These are phyloP conservation scores for Calonectria pseudoturangicola DNA, from an alignment of 2,329 filamentous ascomycete species.

Conservation along the genomic window DNA sequence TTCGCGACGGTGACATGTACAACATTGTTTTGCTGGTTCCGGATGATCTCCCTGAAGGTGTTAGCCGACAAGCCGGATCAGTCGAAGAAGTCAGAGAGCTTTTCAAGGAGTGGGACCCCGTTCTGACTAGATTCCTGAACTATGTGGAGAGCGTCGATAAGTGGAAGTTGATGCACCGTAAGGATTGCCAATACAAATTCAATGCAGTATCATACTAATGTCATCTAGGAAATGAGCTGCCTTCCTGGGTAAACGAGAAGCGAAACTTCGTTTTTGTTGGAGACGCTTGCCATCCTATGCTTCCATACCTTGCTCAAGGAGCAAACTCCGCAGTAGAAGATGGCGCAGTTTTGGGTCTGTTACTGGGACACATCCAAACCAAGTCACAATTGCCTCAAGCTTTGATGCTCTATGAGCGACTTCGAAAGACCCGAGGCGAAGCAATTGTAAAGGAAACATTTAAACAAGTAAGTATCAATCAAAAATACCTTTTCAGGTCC, in stretches of 20 bases:
- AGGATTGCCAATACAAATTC: slow-evolving; percentile 44
- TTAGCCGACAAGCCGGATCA: slow-evolving; percentile 71
- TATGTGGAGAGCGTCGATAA: slow-evolving; percentile 78
- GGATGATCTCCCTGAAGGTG: slow-evolving; percentile 74
- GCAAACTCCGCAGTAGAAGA: slow-evolving; percentile 82
- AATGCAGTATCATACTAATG: neutral
- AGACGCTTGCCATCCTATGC: slow-evolving; percentile 79
- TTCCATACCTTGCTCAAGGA: slow-evolving; percentile 78
- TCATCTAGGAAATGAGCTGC: slow-evolving; percentile 67
- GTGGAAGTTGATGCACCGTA: slow-evolving; percentile 79
- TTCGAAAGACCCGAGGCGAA: slow-evolving; percentile 69
- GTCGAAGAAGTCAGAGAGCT: slow-evolving; percentile 76
- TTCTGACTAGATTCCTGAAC: slow-evolving; percentile 64
- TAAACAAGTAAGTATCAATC: slow-evolving; percentile 57
- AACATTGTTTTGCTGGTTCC: slow-evolving; percentile 81
- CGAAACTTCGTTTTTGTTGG: slow-evolving; percentile 73
- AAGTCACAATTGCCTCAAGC: slow-evolving; percentile 68
- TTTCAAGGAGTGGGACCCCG: slow-evolving; percentile 80
- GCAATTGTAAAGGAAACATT: slow-evolving; percentile 78
- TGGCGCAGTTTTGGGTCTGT: slow-evolving; percentile 76
- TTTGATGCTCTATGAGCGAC: slow-evolving; percentile 65
- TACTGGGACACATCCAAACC: slow-evolving; percentile 71
- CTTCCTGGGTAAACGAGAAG: slow-evolving; percentile 71
- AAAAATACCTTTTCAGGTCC: neutral
- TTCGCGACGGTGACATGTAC: slow-evolving; percentile 75